Percentiles rank a stretch among this genome's conserved stretches.
Evolutionary conservation across 345 rosid species (phyloP).

Genomic region (Aquilaria malaccensis): DNA sequence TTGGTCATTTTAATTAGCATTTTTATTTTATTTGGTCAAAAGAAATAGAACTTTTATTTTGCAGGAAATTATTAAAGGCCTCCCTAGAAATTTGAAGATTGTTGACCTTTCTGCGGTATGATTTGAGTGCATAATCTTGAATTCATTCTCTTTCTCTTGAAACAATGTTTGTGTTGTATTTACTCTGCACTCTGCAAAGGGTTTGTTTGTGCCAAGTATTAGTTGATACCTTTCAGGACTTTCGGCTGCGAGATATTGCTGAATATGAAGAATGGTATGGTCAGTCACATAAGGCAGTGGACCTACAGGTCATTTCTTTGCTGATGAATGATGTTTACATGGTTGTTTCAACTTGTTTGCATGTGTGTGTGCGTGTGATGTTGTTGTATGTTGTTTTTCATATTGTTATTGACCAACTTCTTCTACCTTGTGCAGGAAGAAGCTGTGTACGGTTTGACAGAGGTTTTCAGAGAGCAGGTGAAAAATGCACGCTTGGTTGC

Average conservation of each 20-base stretch:
- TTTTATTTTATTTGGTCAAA: not conserved
- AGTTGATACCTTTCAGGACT: slow-evolving; percentile 40
- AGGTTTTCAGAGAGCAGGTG: slow-evolving; percentile 64
- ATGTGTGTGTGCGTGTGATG: not conserved
- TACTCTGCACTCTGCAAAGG: not conserved
- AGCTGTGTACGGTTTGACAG: slow-evolving; percentile 95
- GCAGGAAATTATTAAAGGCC: slow-evolving; percentile 84
- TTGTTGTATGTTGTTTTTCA: not conserved
- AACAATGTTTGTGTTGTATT: not conserved
- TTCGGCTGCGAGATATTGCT: slow-evolving; percentile 58
- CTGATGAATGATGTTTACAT: not conserved
- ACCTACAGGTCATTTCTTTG: slow-evolving; percentile 56
- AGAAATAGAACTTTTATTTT: not conserved
- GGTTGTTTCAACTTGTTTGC: not conserved
- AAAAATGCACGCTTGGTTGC: slow-evolving; percentile 72
- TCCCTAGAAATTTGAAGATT: slow-evolving; percentile 60
- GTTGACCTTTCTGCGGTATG: slow-evolving; percentile 98
- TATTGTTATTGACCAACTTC: slow-evolving; percentile 6
- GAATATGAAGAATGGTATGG: slow-evolving; percentile 99
- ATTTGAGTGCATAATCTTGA: slow-evolving; percentile 8
- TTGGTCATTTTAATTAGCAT: not conserved
- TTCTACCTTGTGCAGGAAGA: slow-evolving; percentile 46
- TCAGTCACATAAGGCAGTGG: slow-evolving; percentile 80
- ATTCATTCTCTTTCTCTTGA: slow-evolving; percentile 1
- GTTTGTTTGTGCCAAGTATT: slow-evolving; percentile 11